phyloP scores from a whole-genome alignment of 768 basidiomycete species.

The Lactifluus hygrophoroides region DNA sequence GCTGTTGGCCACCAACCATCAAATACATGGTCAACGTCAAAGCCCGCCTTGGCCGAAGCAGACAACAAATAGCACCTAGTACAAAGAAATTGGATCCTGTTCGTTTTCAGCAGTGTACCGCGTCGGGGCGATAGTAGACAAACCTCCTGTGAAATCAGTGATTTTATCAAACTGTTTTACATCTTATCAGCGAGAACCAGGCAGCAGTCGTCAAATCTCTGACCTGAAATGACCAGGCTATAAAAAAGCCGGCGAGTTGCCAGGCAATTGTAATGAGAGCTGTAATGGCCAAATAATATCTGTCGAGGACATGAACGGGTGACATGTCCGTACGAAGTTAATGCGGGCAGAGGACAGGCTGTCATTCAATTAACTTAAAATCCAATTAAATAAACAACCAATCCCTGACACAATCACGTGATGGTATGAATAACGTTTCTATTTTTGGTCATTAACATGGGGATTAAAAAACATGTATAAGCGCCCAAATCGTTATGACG shows the following conservation, averaged over 20 bases:
- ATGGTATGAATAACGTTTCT: constrained; percentile 3
- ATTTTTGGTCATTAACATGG: constrained; percentile 6
- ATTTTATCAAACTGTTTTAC: background rate
- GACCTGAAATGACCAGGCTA: constrained; percentile 55
- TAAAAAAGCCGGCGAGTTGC: constrained; percentile 52
- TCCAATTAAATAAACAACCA: too few relatives aligned
- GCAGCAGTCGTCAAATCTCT: background rate
- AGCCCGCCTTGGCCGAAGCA: too few relatives aligned
- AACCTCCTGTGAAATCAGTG: constrained; percentile 5
- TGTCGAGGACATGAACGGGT: constrained; percentile 32
- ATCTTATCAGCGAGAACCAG: background rate
- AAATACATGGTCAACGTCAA: background rate
- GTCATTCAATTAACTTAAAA: too few relatives aligned
- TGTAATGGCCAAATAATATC: constrained; percentile 42
- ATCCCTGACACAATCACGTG: too few relatives aligned
- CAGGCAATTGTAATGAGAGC: constrained; percentile 46
- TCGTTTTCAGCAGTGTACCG: background rate
- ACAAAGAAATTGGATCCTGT: constrained; percentile 50
- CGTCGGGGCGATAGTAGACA: background rate
- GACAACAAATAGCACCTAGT: constrained; percentile 32
- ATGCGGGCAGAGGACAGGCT: too few relatives aligned
- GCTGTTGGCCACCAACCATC: constrained; percentile 33
- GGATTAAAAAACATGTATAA: constrained; percentile 3
- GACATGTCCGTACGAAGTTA: background rate
- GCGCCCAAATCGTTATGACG: constrained; percentile 1